Percentiles rank a stretch among this genome's conserved stretches.
Conservation (phyloP, 1,284 basidiomycete species). For the Austroboletus novae-zelandiae region DNA sequence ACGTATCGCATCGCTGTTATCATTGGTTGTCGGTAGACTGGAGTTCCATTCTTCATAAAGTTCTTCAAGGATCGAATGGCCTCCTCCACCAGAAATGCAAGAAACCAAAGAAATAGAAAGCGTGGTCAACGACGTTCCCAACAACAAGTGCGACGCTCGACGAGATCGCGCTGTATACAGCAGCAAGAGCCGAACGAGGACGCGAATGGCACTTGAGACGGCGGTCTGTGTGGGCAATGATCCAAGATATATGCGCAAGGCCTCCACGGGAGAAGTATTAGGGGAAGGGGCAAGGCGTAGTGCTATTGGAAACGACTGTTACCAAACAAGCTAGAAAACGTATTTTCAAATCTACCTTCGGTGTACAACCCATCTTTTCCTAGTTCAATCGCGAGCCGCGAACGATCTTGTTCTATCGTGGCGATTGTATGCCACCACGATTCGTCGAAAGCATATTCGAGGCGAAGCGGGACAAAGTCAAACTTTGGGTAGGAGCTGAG, state of each 20-base stretch:
- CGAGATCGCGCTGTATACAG: conserved; percentile 59
- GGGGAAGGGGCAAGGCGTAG: conserved; percentile 27
- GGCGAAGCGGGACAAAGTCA: conserved; percentile 56
- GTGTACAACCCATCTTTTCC: conserved; percentile 45
- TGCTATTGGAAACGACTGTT: conserved; percentile 27
- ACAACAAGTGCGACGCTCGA: conserved; percentile 68
- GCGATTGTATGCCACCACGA: conserved; percentile 59
- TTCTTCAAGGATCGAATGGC: conserved; percentile 74
- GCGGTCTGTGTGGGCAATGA: conserved; percentile 80
- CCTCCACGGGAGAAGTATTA: conserved; percentile 37
- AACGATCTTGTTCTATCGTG: conserved; percentile 22
- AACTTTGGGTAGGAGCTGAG: conserved; percentile 49
- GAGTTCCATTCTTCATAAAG: conserved; percentile 63
- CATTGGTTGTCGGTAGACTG: background rate
- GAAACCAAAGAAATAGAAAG: conserved; percentile 78
- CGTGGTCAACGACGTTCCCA: conserved; percentile 82
- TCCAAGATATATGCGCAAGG: conserved; percentile 59
- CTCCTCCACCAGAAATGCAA: conserved; percentile 76
- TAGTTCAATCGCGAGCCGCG: conserved; percentile 43
- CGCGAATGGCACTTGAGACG: conserved; percentile 58
- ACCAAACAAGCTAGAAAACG: background rate
- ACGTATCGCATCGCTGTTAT: conserved; percentile 35
- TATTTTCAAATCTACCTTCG: conserved; percentile 22
- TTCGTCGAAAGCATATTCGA: conserved; percentile 73
- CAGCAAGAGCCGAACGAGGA: conserved; percentile 69